These are phyloP conservation scores for Amauroascus niger DNA, from an alignment of 2,329 filamentous ascomycete genomes.

Conservation along the genomic window DNA sequence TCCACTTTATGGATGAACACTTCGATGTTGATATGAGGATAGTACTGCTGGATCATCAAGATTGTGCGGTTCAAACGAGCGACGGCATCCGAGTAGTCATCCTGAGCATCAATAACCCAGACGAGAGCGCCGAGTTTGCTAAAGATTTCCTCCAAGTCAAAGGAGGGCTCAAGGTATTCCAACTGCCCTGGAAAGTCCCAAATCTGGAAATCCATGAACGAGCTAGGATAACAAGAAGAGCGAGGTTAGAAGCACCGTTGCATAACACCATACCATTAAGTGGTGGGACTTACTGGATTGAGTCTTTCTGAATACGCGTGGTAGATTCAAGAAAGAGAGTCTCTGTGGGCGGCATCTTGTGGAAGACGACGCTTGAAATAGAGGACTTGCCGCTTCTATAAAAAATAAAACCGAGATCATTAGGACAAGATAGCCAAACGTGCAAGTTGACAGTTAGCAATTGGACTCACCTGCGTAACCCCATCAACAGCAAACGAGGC, in stretches of 20 bases:
- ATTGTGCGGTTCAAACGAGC: constrained; percentile 80
- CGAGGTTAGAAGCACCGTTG: constrained; percentile 3
- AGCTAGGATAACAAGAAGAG: constrained; percentile 48
- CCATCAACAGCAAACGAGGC: constrained; percentile 85
- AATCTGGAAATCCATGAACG: constrained; percentile 98
- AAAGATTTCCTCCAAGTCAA: constrained; percentile 89
- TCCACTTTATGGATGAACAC: constrained; percentile 99
- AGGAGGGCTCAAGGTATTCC: constrained; percentile 79
- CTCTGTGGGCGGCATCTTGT: constrained; percentile 92
- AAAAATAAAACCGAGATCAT: constrained; percentile 14
- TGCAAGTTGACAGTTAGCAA: neutral
- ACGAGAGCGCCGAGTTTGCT: constrained; percentile 88
- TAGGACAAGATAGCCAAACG: neutral
- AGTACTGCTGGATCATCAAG: constrained; percentile 74
- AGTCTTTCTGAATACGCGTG: constrained; percentile 85
- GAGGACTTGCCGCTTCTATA: constrained; percentile 97
- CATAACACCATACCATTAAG: neutral
- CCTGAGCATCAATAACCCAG: constrained; percentile 97
- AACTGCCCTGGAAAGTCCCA: constrained; percentile 97
- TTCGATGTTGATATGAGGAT: constrained; percentile 91
- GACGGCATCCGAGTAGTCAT: constrained; percentile 91
- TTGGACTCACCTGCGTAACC: constrained; percentile 66
- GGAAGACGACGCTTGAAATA: constrained; percentile 97
- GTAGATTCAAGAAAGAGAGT: constrained; percentile 94
- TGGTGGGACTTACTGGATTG: constrained; percentile 82